Conservation (phyloP, 1,139 yeast species). For the Diutina sp. region DNA sequence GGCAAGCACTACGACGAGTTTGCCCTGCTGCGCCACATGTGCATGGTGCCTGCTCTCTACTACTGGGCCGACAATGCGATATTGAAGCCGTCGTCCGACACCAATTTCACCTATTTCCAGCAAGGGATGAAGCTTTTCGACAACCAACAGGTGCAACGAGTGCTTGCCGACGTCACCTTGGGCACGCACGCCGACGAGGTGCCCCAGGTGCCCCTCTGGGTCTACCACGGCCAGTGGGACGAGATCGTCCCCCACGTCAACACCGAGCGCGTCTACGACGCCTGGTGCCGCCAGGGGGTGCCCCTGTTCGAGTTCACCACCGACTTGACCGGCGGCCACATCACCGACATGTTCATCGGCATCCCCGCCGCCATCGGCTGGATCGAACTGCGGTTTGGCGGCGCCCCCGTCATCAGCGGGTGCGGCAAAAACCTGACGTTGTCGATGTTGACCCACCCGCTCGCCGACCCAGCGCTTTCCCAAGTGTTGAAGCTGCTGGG, state of each 20-base stretch:
- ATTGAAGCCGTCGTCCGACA: constrained; percentile 8
- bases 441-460: background rate
- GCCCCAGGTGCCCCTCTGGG: constrained; percentile 8
- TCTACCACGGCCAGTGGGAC: constrained; percentile 6
- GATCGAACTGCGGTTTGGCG: constrained; percentile 9
- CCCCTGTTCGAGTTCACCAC: constrained; percentile 10
- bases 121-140: constrained; percentile 10
- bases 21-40: constrained; percentile 3
- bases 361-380: constrained; percentile 19
- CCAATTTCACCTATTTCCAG: constrained; percentile 6
- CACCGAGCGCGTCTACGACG: constrained; percentile 4
- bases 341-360: constrained; percentile 13
- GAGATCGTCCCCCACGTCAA: constrained; percentile 6
- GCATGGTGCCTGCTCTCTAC: constrained; percentile 5
- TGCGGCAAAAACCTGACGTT: background rate
- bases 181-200: constrained; percentile 8
- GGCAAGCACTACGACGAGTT: constrained; percentile 1
- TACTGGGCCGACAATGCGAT: constrained; percentile 7
- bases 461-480: background rate
- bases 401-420: constrained; percentile 1
- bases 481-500: background rate
- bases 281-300: constrained; percentile 5
- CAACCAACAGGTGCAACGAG: constrained; percentile 2
- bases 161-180: constrained; percentile 5
- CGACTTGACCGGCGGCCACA: constrained; percentile 15